These are phyloP conservation scores for Nematodospora valgi DNA, from an alignment of 805 yeast species.

Conservation along the genomic window DNA sequence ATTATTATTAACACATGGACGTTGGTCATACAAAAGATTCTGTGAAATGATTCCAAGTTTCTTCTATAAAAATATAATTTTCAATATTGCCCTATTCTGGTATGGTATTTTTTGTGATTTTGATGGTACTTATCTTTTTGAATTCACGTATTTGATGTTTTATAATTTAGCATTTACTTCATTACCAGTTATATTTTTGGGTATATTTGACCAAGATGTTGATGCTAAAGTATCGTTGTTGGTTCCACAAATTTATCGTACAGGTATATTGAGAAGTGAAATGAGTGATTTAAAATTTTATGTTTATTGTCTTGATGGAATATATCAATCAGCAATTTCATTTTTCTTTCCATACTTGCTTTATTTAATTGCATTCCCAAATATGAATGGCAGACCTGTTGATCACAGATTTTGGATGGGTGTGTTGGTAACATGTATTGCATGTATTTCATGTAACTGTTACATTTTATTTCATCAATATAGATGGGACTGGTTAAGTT, in stretches of 20 bases:
- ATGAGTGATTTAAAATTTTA: slow-evolving; percentile 68
- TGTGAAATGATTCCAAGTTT: slow-evolving; percentile 83
- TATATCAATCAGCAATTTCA: slow-evolving; percentile 69
- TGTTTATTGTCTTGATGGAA: slow-evolving; percentile 73
- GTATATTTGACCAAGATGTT: slow-evolving; percentile 80
- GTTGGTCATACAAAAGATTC: slow-evolving; percentile 82
- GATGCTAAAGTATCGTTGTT: slow-evolving; percentile 62
- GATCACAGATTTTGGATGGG: slow-evolving; percentile 79
- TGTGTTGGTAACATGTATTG: slow-evolving; percentile 59
- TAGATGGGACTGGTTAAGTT: slow-evolving; percentile 79
- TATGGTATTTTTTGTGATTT: slow-evolving; percentile 70
- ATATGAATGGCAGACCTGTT: slow-evolving; percentile 50
- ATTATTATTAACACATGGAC: slow-evolving; percentile 70
- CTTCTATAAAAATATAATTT: slow-evolving; percentile 75
- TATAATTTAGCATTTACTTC: slow-evolving; percentile 83
- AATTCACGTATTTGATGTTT: slow-evolving; percentile 76
- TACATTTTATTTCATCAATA: slow-evolving; percentile 65
- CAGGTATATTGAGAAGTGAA: slow-evolving; percentile 69
- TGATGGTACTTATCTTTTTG: slow-evolving; percentile 78
- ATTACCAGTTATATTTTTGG: slow-evolving; percentile 73
- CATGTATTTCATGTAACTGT: slow-evolving; percentile 63
- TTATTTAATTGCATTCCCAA: slow-evolving; percentile 27
- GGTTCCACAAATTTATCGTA: slow-evolving; percentile 71
- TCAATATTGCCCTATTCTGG: slow-evolving; percentile 75
- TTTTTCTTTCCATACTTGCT: slow-evolving; percentile 70